phyloP scores from a whole-genome alignment of 306 rosid species.

The Betula pendula region DNA sequence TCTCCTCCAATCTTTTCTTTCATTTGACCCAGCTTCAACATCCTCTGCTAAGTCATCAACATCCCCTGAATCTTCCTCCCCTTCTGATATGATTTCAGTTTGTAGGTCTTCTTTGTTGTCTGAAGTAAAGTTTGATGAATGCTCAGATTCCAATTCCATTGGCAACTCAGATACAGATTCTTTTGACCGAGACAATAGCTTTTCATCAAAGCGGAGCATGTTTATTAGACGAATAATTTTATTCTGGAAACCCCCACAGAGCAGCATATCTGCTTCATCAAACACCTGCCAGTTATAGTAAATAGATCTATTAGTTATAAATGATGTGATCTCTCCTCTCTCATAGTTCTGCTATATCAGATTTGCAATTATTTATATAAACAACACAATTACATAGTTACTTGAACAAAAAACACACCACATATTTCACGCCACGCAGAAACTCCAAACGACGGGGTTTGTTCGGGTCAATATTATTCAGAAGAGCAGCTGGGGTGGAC shows the following conservation, averaged over 20 bases:
- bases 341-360: not conserved
- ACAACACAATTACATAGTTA: constrained; percentile 5
- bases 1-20: constrained; percentile 72
- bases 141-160: constrained; percentile 40
- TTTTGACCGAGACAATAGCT: constrained; percentile 58
- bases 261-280: constrained; percentile 99
- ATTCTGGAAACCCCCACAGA: constrained; percentile 89
- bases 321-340: not conserved
- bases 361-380: not conserved
- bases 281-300: constrained; percentile 61
- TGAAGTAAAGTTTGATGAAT: constrained; percentile 34
- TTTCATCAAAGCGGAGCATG: constrained; percentile 86
- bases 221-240: constrained; percentile 84
- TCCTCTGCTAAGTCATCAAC: constrained; percentile 25
- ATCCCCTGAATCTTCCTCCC: constrained; percentile 44
- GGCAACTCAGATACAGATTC: constrained; percentile 40
- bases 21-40: constrained; percentile 39
- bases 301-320: constrained; percentile 5
- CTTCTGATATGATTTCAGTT: constrained; percentile 49
- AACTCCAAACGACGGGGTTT: constrained; percentile 57
- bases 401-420: constrained; percentile 51
- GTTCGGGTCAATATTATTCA: constrained; percentile 69
- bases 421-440: constrained; percentile 73
- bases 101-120: constrained; percentile 55
- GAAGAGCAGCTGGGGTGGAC: constrained; percentile 93